A percentile compares a stretch with the other conserved stretches of the same genome.
Evolutionary conservation across 257 asterid genomes (phyloP).

Genomic region (Solanum rostratum): DNA sequence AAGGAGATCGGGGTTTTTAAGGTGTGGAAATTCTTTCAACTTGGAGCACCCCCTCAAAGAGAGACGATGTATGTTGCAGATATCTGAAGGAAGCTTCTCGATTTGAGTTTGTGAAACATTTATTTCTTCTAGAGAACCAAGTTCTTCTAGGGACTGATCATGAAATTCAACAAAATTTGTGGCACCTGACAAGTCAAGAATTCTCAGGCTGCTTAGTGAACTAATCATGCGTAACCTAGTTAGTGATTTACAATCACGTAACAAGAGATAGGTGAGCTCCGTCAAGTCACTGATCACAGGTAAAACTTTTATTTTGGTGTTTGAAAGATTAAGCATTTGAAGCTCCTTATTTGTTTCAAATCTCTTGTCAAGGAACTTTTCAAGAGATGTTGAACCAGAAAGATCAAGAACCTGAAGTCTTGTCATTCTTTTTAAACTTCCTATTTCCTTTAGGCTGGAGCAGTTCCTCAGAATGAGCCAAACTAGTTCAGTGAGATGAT

Average conservation of each 20-base stretch:
- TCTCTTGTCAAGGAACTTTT: neutral
- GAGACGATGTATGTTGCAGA: neutral
- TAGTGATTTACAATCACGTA: neutral
- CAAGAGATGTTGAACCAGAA: neutral
- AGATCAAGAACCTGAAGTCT: neutral
- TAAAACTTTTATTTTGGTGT: neutral
- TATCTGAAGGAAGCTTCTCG: neutral
- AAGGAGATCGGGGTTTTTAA: neutral
- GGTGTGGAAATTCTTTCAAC: neutral
- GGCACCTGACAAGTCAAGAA: neutral
- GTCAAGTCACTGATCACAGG: neutral
- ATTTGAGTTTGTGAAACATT: neutral
- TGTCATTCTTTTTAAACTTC: neutral
- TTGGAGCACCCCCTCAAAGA: neutral
- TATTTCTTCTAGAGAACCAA: neutral
- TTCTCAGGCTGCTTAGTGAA: neutral
- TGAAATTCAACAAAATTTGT: neutral
- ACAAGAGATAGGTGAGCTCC: neutral
- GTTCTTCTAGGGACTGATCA: neutral
- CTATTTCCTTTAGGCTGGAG: neutral
- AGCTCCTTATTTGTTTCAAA: neutral
- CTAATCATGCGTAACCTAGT: neutral
- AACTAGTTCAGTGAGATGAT: neutral
- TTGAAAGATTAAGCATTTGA: neutral
- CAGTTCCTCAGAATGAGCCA: neutral